Conservation (phyloP, 2,329 filamentous ascomycete genomes). For the Gnomoniopsis smithogilvyi region DNA sequence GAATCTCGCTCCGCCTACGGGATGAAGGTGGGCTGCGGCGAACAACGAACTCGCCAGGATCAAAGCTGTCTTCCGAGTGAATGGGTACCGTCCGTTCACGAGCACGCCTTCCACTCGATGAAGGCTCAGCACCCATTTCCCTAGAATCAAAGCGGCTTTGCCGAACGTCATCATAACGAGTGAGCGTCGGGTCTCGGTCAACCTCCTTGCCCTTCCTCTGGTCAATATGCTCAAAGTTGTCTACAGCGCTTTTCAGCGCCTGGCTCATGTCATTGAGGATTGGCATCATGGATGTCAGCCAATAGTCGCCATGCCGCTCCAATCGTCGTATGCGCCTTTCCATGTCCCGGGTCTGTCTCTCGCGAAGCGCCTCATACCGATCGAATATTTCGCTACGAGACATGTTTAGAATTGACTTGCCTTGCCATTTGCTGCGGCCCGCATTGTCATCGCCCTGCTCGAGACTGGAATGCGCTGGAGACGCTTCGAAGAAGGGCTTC, state of each 20-base stretch:
- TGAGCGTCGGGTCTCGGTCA: neutral
- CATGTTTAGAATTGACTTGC: slow-evolving; percentile 4
- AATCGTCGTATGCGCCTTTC: slow-evolving; percentile 43
- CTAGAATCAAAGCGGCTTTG: neutral
- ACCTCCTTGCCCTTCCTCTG: neutral
- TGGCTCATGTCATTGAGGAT: slow-evolving; percentile 43
- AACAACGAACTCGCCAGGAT: slow-evolving; percentile 4
- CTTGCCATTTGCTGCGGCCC: neutral
- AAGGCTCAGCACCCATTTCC: neutral
- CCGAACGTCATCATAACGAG: neutral
- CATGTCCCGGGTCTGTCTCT: slow-evolving; percentile 33
- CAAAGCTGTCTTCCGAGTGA: neutral
- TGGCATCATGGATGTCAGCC: slow-evolving; percentile 41
- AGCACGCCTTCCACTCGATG: neutral
- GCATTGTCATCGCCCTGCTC: neutral
- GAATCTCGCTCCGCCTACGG: neutral
- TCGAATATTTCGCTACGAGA: slow-evolving; percentile 11
- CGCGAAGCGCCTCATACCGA: slow-evolving; percentile 15
- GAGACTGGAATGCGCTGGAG: neutral
- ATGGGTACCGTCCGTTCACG: neutral
- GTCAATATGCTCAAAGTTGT: neutral
- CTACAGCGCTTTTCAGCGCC: slow-evolving; percentile 24
- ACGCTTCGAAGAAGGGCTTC: slow-evolving; percentile 3
- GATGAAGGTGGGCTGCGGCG: neutral
- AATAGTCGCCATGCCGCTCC: slow-evolving; percentile 44